These are phyloP conservation scores for Fusarium sp. DNA, from an alignment of 2,329 filamentous ascomycete species.

Conservation along the genomic window DNA sequence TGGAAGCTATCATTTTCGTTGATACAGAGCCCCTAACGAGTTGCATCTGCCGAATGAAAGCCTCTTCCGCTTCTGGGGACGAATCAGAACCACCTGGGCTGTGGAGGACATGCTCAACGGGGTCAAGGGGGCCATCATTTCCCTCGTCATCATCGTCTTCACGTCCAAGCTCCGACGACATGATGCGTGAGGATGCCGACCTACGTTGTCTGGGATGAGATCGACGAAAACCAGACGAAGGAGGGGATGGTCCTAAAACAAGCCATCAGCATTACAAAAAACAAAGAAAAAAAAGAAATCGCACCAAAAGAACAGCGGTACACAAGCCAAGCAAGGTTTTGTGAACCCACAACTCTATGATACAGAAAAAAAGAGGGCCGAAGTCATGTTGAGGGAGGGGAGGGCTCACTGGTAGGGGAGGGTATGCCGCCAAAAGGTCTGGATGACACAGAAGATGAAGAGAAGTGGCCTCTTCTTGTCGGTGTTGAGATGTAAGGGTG, in stretches of 20 bases:
- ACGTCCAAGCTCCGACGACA: constrained; percentile 41
- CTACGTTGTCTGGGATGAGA: constrained; percentile 49
- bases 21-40: constrained; percentile 61
- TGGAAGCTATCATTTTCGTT: constrained; percentile 65
- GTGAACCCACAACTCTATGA: constrained; percentile 14
- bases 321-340: constrained; percentile 12
- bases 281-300: not conserved
- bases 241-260: constrained; percentile 39
- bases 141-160: constrained; percentile 42
- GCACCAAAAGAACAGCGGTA: not conserved
- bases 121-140: constrained; percentile 34
- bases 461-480: constrained; percentile 35
- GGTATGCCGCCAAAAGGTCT: constrained; percentile 39
- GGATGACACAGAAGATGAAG: constrained; percentile 33
- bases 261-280: constrained; percentile 24
- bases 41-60: constrained; percentile 60
- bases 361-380: constrained; percentile 2
- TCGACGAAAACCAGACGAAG: constrained; percentile 48
- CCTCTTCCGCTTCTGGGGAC: constrained; percentile 50
- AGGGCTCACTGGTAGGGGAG: constrained; percentile 45
- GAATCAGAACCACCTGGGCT: constrained; percentile 22
- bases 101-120: constrained; percentile 31
- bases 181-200: constrained; percentile 42
- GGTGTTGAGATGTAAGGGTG: constrained; percentile 32
- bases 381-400: not conserved